phyloP scores from a whole-genome alignment of 2,329 filamentous ascomycete species.

The Byssothecium circinans region DNA sequence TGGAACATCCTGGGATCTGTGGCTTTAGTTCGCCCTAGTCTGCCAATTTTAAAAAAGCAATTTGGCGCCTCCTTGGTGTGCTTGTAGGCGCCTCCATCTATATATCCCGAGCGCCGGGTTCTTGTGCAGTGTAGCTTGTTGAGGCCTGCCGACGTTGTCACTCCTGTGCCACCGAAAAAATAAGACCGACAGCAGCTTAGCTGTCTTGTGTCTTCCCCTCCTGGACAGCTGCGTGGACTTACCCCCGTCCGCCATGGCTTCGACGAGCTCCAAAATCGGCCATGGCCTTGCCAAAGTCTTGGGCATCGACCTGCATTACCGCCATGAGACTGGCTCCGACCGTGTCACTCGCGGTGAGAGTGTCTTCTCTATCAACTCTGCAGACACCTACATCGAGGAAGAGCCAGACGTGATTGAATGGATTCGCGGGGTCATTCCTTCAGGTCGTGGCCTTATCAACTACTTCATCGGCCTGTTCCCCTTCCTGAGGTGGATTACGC shows the following conservation, averaged over 20 bases:
- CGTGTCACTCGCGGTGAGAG: constrained; percentile 77
- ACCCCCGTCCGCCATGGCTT: constrained; percentile 24
- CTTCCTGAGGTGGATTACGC: constrained; percentile 82
- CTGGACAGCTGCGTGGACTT: constrained; percentile 9
- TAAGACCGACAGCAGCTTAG: neutral
- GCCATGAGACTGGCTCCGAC: constrained; percentile 61
- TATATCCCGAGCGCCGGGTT: constrained; percentile 33
- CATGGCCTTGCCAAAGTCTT: constrained; percentile 75
- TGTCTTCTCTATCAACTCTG: constrained; percentile 70
- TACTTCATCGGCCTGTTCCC: constrained; percentile 81
- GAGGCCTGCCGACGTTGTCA: constrained; percentile 32
- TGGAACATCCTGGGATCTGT: constrained; percentile 4
- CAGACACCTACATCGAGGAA: constrained; percentile 78
- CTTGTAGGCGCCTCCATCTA: constrained; percentile 19
- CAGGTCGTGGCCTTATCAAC: constrained; percentile 52
- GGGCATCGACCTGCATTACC: constrained; percentile 77
- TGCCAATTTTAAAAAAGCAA: too few species aligned
- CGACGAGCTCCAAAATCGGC: constrained; percentile 61
- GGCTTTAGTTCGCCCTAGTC: too few species aligned
- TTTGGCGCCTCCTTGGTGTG: constrained; percentile 11
- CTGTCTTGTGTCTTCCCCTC: constrained; percentile 1
- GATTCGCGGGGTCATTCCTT: constrained; percentile 66
- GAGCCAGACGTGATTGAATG: constrained; percentile 77
- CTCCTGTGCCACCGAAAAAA: constrained; percentile 5
- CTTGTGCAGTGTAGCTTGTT: constrained; percentile 22